Conservation (phyloP, 2,329 filamentous ascomycete genomes). For the Colletotrichum phormii region DNA sequence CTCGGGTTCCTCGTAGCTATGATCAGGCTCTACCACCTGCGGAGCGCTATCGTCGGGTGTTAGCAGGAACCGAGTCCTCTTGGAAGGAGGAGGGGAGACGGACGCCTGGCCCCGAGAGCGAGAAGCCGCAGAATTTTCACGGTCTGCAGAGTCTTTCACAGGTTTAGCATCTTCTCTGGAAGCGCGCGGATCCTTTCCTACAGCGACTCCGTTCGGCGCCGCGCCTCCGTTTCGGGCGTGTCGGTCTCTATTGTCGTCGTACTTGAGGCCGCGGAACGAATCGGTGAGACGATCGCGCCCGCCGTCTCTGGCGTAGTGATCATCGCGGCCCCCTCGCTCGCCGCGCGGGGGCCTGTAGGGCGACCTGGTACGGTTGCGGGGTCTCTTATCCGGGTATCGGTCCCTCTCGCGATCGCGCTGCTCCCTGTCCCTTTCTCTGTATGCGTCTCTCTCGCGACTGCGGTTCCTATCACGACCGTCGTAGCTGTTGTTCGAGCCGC, state of each 20-base stretch:
- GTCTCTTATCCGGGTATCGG: conserved; percentile 63
- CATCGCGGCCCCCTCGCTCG: conserved; percentile 49
- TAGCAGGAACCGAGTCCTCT: conserved; percentile 1
- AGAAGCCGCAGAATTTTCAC: conserved; percentile 40
- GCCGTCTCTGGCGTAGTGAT: conserved; percentile 47
- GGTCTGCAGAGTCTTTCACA: conserved; percentile 67
- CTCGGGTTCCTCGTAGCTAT: conserved; percentile 54
- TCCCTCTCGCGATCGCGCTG: conserved; percentile 50
- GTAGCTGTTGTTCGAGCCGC: conserved; percentile 56
- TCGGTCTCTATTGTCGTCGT: conserved; percentile 61
- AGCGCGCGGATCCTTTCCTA: conserved; percentile 68
- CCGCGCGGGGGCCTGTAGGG: conserved; percentile 55
- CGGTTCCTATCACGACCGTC: conserved; percentile 64
- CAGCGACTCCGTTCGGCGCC: conserved; percentile 73
- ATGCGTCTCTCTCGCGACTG: conserved; percentile 44
- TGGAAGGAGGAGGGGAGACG: neutral
- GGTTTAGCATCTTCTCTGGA: conserved; percentile 76
- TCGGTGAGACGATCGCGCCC: conserved; percentile 42
- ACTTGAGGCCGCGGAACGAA: conserved; percentile 47
- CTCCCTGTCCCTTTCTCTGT: conserved; percentile 37
- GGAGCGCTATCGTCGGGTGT: conserved; percentile 31
- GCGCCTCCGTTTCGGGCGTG: conserved; percentile 65
- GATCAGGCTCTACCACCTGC: conserved; percentile 48
- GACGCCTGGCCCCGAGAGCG: conserved; percentile 50
- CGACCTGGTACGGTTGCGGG: conserved; percentile 66